These are phyloP conservation scores for Sarcomyxa edulis DNA, from an alignment of 768 basidiomycete species.

Conservation along the genomic window DNA sequence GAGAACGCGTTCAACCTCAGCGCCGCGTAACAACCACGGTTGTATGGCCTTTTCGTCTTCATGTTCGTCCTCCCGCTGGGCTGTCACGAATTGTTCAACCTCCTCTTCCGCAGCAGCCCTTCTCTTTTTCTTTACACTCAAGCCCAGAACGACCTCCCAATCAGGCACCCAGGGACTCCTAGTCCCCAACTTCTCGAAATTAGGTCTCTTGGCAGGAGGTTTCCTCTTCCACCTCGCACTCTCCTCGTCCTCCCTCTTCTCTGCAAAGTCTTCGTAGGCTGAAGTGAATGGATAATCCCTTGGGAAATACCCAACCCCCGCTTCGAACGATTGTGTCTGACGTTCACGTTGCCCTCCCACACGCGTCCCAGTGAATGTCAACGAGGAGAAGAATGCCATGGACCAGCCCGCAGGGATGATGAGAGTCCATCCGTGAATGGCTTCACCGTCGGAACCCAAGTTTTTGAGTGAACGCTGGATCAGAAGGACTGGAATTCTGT, in stretches of 20 bases:
- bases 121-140: no score
- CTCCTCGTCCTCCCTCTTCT: constrained; percentile 46
- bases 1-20: constrained; percentile 41
- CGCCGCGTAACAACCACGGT: constrained; percentile 72
- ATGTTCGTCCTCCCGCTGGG: constrained; percentile 47
- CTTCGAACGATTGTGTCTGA: constrained; percentile 77
- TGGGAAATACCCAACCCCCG: constrained; percentile 71
- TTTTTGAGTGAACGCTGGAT: constrained; percentile 70
- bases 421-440: constrained; percentile 83
- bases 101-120: constrained; percentile 10
- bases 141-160: constrained; percentile 68
- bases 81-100: constrained; percentile 38
- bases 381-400: constrained; percentile 83
- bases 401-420: constrained; percentile 86
- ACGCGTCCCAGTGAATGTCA: constrained; percentile 78
- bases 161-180: constrained; percentile 72
- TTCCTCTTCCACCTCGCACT: constrained; percentile 66
- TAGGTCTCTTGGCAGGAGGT: constrained; percentile 83
- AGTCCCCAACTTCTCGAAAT: constrained; percentile 60
- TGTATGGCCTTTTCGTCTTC: constrained; percentile 15
- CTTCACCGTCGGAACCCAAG: constrained; percentile 25
- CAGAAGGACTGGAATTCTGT: constrained; percentile 78
- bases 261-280: constrained; percentile 48
- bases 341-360: constrained; percentile 84
- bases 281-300: constrained; percentile 65